Evolutionary conservation across 179 eudicot genomes (phyloP).

Genomic region (Silene vulgaris): DNA sequence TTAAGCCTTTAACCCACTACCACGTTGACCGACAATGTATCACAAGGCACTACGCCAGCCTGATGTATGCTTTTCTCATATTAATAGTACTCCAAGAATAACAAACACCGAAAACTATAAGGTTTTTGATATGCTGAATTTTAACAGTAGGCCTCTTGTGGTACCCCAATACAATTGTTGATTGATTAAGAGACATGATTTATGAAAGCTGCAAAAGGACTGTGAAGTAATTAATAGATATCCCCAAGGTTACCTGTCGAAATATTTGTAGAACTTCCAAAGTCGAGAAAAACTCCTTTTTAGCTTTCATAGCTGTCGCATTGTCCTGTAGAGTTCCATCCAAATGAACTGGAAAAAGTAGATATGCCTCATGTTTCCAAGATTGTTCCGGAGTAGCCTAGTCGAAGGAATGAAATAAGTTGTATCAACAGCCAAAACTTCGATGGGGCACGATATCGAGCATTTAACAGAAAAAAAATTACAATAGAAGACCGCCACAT

Average conservation of each 20-base stretch:
- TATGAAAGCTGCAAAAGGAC: not conserved
- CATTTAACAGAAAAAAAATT: not conserved
- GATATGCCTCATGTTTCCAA: conserved; percentile 88
- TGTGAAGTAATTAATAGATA: not conserved
- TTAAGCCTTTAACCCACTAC: conserved; percentile 66
- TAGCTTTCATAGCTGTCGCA: conserved; percentile 57
- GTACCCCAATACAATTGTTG: not conserved
- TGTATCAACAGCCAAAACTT: not conserved
- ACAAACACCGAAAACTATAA: not conserved
- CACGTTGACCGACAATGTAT: conserved; percentile 35
- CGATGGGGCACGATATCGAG: not conserved
- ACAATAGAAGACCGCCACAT: not conserved
- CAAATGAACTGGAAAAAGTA: conserved; percentile 90
- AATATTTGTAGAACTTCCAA: conserved; percentile 82
- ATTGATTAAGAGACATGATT: not conserved
- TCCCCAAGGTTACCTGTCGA: conserved; percentile 56
- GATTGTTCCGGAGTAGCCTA: conserved; percentile 65
- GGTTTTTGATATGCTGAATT: not conserved
- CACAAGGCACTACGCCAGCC: not conserved
- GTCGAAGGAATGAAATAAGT: not conserved
- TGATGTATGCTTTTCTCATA: not conserved
- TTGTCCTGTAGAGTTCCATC: conserved; percentile 87
- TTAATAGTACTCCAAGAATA: not conserved
- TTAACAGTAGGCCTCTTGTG: not conserved
- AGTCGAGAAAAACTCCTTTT: conserved; percentile 72